Evolutionary conservation across 345 rosid species (phyloP).

Genomic region (Laguncularia racemosa): DNA sequence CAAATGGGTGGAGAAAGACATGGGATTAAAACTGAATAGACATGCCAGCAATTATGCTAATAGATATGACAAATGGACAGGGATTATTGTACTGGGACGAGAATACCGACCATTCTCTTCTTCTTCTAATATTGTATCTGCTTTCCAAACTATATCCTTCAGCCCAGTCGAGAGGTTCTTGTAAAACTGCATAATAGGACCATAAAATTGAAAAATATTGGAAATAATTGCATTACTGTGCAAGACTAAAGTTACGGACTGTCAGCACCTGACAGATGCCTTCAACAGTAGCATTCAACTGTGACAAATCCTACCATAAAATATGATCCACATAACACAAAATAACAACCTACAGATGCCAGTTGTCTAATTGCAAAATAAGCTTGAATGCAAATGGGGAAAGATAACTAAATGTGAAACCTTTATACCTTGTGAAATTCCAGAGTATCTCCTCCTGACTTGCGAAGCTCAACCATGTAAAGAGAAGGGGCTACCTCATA

Average conservation of each 20-base stretch:
- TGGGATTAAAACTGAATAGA: too few relatives aligned
- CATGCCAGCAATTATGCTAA: neutral
- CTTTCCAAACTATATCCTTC: slow-evolving; percentile 93
- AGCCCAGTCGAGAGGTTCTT: slow-evolving; percentile 75
- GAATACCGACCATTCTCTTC: slow-evolving; percentile 14
- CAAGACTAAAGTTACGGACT: too few relatives aligned
- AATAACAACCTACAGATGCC: too few relatives aligned
- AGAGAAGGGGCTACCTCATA: slow-evolving; percentile 98
- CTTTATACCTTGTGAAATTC: slow-evolving; percentile 84
- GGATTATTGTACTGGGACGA: neutral
- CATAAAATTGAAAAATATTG: too few relatives aligned
- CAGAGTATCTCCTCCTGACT: slow-evolving; percentile 93
- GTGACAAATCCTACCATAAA: neutral
- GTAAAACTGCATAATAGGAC: slow-evolving; percentile 53
- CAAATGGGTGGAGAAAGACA: too few relatives aligned
- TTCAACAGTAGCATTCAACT: neutral
- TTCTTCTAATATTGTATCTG: slow-evolving; percentile 48
- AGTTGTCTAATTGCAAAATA: too few relatives aligned
- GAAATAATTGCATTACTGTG: too few relatives aligned
- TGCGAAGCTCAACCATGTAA: slow-evolving; percentile 89
- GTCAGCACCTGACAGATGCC: too few relatives aligned
- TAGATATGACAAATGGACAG: neutral
- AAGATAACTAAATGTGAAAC: neutral
- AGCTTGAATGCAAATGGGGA: too few relatives aligned
- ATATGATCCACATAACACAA: too few relatives aligned